Evolutionary conservation across 495 filamentous ascomycete genomes (phyloP).

Genomic region (Bathelium albidoporum): DNA sequence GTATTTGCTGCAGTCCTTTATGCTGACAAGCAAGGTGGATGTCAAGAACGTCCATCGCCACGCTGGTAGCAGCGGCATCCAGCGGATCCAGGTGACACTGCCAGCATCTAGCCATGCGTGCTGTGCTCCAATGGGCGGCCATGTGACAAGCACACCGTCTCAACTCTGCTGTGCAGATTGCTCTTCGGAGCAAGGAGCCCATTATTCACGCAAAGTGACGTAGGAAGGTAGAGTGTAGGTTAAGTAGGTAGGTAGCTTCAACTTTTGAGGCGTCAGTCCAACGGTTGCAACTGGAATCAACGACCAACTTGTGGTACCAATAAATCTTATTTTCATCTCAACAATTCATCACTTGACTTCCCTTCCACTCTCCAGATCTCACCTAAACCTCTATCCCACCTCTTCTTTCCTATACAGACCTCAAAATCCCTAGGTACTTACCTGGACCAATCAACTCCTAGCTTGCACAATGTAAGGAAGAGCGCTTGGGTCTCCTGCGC

Average conservation of each 20-base stretch:
- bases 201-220: neutral
- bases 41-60: neutral
- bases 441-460: neutral
- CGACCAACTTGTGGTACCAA: neutral
- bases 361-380: neutral
- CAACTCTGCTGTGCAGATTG: conserved; percentile 42
- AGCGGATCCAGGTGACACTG: neutral
- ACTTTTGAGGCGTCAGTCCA: neutral
- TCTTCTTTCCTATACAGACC: too few species aligned
- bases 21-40: neutral
- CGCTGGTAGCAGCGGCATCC: neutral
- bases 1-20: neutral
- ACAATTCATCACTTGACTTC: neutral
- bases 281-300: neutral
- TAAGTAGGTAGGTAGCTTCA: neutral
- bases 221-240: too few species aligned
- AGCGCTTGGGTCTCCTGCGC: neutral
- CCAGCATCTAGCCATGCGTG: too few species aligned
- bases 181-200: conserved; percentile 27
- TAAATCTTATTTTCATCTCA: neutral
- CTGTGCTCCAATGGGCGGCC: neutral
- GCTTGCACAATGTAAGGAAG: conserved; percentile 1
- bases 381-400: neutral
- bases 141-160: conserved; percentile 28
- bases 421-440: neutral